These are phyloP conservation scores for Tephrocybe sp. DNA, from an alignment of 768 basidiomycete genomes.

Conservation along the genomic window DNA sequence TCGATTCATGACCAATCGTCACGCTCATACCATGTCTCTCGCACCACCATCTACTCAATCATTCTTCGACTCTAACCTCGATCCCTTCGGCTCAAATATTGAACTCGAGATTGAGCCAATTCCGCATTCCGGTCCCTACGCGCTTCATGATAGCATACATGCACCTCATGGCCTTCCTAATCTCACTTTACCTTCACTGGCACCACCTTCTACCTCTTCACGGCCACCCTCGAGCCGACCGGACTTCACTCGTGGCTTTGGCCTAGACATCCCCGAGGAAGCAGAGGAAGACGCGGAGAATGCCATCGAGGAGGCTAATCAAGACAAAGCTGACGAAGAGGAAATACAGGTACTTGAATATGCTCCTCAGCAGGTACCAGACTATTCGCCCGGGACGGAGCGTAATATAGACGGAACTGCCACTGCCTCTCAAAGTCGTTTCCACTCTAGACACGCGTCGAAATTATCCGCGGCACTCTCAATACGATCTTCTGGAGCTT, in stretches of 20 bases:
- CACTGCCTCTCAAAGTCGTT: slow-evolving; percentile 46
- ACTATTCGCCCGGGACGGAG: slow-evolving; percentile 25
- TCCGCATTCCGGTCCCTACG: slow-evolving; percentile 21
- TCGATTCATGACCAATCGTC: slow-evolving; percentile 49
- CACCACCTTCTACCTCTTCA: slow-evolving; percentile 39
- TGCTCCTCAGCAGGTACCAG: slow-evolving; percentile 28
- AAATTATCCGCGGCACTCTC: slow-evolving; percentile 67
- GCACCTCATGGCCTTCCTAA: slow-evolving; percentile 59
- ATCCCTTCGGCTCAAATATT: slow-evolving; percentile 65
- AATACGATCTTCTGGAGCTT: slow-evolving; percentile 57
- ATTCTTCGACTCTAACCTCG: slow-evolving; percentile 39
- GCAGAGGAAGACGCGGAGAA: slow-evolving; percentile 55
- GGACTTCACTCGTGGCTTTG: slow-evolving; percentile 79
- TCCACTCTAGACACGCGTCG: slow-evolving; percentile 71
- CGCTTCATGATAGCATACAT: slow-evolving; percentile 31
- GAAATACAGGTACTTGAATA: slow-evolving; percentile 29
- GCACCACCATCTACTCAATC: slow-evolving; percentile 52
- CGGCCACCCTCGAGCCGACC: slow-evolving; percentile 50
- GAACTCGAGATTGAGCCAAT: slow-evolving; percentile 35
- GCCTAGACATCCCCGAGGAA: slow-evolving; percentile 76
- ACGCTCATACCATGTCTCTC: slow-evolving; percentile 74
- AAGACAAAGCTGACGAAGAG: slow-evolving; percentile 35
- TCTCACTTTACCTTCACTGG: slow-evolving; percentile 41
- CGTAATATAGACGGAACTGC: slow-evolving; percentile 34
- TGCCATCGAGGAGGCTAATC: slow-evolving; percentile 20